phyloP scores from a whole-genome alignment of 345 rosid genomes.

The Adansonia digitata region DNA sequence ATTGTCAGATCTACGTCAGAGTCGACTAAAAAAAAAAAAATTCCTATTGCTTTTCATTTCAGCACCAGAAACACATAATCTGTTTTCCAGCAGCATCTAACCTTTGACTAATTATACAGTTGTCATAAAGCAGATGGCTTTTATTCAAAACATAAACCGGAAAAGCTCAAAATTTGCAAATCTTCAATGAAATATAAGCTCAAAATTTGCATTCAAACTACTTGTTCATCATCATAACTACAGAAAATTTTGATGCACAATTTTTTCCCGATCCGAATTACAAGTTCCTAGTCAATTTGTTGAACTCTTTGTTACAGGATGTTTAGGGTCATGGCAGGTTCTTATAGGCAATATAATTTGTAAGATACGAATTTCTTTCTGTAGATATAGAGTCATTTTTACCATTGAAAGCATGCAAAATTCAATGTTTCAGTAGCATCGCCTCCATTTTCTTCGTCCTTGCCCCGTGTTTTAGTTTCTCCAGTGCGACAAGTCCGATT shows the following conservation, averaged over 20 bases:
- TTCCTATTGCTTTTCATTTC: no score
- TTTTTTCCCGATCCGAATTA: not conserved
- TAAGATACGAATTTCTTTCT: slow-evolving; percentile 28
- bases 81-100: no score
- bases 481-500: slow-evolving; percentile 84
- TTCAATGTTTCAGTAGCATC: slow-evolving; percentile 61
- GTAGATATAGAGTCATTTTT: slow-evolving; percentile 43
- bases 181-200: not conserved
- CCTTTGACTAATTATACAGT: no score
- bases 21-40: no score
- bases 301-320: slow-evolving; percentile 8
- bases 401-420: slow-evolving; percentile 27
- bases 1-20: no score
- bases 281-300: slow-evolving; percentile 17
- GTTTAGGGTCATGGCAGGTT: slow-evolving; percentile 2
- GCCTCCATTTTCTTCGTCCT: slow-evolving; percentile 81
- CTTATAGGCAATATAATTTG: slow-evolving; percentile 14
- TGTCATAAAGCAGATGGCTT: no score
- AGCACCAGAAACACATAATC: no score
- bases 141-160: no score
- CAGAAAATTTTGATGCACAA: not conserved
- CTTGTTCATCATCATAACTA: not conserved
- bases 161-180: no score
- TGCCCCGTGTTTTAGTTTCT: slow-evolving; percentile 87
- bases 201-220: not conserved